Conservation (phyloP, 768 basidiomycete genomes). For the Russula earlei region DNA sequence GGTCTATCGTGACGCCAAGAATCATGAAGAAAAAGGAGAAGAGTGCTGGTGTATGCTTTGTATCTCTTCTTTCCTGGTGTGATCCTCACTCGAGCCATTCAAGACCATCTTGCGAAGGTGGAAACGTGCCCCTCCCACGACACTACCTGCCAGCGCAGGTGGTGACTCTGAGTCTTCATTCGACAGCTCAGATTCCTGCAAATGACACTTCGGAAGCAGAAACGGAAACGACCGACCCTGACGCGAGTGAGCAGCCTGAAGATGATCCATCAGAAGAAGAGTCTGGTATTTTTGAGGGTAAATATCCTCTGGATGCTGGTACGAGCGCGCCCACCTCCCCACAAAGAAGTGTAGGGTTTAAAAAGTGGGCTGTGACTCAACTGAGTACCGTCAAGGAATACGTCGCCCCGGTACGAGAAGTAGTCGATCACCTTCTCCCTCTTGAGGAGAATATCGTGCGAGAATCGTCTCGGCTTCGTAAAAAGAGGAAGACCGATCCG, state of each 20-base stretch:
- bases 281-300: constrained; percentile 20
- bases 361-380: constrained; percentile 83
- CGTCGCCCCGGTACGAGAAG: constrained; percentile 22
- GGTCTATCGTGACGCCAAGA: constrained; percentile 41
- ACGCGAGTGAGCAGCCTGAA: constrained; percentile 13
- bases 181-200: constrained; percentile 73
- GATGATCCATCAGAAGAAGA: constrained; percentile 5
- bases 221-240: constrained; percentile 22
- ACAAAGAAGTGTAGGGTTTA: constrained; percentile 53
- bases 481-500: constrained; percentile 40
- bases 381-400: constrained; percentile 43
- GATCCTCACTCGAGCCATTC: not conserved
- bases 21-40: constrained; percentile 37
- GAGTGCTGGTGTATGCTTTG: constrained; percentile 34
- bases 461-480: constrained; percentile 25
- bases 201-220: constrained; percentile 34
- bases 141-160: constrained; percentile 23
- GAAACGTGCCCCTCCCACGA: constrained; percentile 30
- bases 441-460: not conserved
- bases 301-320: constrained; percentile 19
- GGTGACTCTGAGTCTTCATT: constrained; percentile 51
- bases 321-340: constrained; percentile 24
- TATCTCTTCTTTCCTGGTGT: not conserved
- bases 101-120: constrained; percentile 42
- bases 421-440: not conserved